These are phyloP conservation scores for Populus ilicifolia DNA, from an alignment of 345 rosid species.

Conservation along the genomic window DNA sequence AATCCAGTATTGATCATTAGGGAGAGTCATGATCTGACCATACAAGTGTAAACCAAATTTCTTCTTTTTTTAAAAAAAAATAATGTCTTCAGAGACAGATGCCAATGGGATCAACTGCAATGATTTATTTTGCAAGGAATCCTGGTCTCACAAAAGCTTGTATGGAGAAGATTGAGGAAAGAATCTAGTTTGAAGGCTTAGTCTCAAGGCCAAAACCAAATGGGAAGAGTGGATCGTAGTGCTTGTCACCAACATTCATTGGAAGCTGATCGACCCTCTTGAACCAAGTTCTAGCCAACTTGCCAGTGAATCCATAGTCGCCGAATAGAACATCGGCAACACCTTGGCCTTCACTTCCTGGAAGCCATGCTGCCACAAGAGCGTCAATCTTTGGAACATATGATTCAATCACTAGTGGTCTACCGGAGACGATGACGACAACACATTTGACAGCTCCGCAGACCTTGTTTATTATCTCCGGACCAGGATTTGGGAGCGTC, in stretches of 20 bases:
- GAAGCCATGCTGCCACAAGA: slow-evolving; percentile 17
- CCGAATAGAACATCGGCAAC: slow-evolving; percentile 13
- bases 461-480: not conserved
- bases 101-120: too few relatives aligned
- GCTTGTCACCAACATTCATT: not conserved
- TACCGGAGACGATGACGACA: slow-evolving; percentile 17
- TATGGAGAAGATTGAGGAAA: too few relatives aligned
- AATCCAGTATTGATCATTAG: too few relatives aligned
- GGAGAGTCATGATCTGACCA: too few relatives aligned
- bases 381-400: not conserved
- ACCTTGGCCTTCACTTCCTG: slow-evolving; percentile 12
- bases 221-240: slow-evolving; percentile 7
- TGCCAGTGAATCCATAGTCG: slow-evolving; percentile 11
- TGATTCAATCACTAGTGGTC: slow-evolving; percentile 9
- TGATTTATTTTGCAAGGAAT: too few relatives aligned
- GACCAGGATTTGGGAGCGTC: slow-evolving; percentile 10
- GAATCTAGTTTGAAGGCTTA: not conserved
- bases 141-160: too few relatives aligned
- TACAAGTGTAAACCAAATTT: too few relatives aligned
- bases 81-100: too few relatives aligned
- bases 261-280: slow-evolving; percentile 6
- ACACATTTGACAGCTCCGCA: slow-evolving; percentile 16
- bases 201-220: slow-evolving; percentile 6
- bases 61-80: too few relatives aligned
- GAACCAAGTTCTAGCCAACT: slow-evolving; percentile 7